A percentile compares a stretch with the other conserved stretches of the same genome.
Conservation (phyloP, 2,329 filamentous ascomycete species). For the Microthyrium microscopicum region DNA sequence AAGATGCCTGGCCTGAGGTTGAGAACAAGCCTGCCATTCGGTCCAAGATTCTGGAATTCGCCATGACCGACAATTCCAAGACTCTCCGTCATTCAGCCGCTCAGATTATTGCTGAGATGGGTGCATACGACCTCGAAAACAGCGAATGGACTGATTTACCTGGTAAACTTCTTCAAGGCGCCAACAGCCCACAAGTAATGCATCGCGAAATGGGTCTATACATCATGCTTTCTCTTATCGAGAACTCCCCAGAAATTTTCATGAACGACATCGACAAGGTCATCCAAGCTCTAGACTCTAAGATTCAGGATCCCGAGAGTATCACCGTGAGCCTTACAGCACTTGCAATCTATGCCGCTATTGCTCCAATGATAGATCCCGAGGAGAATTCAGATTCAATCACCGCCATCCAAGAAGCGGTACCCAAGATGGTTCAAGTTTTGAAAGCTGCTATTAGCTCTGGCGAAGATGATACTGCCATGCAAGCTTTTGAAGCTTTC, state of each 20-base stretch:
- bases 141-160: conserved; percentile 75
- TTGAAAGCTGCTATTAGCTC: conserved; percentile 69
- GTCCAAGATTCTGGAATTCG: conserved; percentile 67
- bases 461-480: conserved; percentile 71
- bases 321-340: conserved; percentile 90
- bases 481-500: conserved; percentile 91
- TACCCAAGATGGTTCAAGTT: conserved; percentile 79
- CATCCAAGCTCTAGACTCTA: conserved; percentile 68
- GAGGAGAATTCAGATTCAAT: conserved; percentile 67
- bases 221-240: conserved; percentile 81
- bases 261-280: conserved; percentile 64
- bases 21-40: conserved; percentile 61
- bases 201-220: conserved; percentile 86
- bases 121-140: conserved; percentile 70
- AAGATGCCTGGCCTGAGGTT: conserved; percentile 71
- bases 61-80: conserved; percentile 60
- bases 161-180: conserved; percentile 60
- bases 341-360: conserved; percentile 71
- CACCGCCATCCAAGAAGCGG: conserved; percentile 57
- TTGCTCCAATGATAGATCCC: conserved; percentile 73
- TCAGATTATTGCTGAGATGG: conserved; percentile 74
- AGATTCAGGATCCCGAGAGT: conserved; percentile 80
- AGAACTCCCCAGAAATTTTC: conserved; percentile 74
- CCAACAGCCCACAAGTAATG: conserved; percentile 54
- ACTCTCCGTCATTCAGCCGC: conserved; percentile 74